Conservation (phyloP, 345 rosid species). For the Linum lewisii region DNA sequence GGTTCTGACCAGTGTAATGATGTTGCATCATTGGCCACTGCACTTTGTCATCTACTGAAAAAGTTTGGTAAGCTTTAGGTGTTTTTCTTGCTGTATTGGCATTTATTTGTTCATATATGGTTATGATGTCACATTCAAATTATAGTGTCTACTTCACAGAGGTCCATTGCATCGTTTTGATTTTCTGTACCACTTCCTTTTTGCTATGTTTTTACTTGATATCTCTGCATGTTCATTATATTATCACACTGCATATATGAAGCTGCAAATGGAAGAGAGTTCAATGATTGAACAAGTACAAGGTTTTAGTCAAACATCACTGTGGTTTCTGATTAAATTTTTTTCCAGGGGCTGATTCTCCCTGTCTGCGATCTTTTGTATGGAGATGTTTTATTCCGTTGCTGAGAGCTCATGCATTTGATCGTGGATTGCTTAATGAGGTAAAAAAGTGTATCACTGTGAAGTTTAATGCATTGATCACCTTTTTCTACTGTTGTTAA, state of each 20-base stretch:
- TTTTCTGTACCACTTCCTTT: not conserved
- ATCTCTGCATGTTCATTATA: not conserved
- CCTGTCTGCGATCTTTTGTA: conserved; percentile 40
- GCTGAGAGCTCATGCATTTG: conserved; percentile 48
- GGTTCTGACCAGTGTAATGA: conserved; percentile 29
- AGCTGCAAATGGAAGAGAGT: conserved; percentile 4
- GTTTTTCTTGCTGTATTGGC: not conserved
- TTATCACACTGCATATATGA: not conserved
- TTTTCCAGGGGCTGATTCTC: conserved; percentile 29
- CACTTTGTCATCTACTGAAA: conserved; percentile 71
- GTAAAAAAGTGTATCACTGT: conserved; percentile 25
- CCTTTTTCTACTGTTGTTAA: conserved; percentile 13
- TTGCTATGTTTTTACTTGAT: not conserved
- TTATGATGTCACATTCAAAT: not conserved
- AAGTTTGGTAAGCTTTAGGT: conserved; percentile 38
- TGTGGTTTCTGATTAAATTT: conserved; percentile 12
- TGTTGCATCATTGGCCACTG: conserved; percentile 44
- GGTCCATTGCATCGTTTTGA: not conserved
- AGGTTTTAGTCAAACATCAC: not conserved
- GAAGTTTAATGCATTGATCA: conserved; percentile 1
- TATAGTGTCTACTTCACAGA: not conserved
- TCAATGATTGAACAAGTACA: not conserved
- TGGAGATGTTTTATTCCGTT: conserved; percentile 67
- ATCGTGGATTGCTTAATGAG: conserved; percentile 61
- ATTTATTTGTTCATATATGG: not conserved